Base-by-base conservation (phyloP, 495 filamentous ascomycete species). In the Aspergillus sclerotioniger region DNA sequence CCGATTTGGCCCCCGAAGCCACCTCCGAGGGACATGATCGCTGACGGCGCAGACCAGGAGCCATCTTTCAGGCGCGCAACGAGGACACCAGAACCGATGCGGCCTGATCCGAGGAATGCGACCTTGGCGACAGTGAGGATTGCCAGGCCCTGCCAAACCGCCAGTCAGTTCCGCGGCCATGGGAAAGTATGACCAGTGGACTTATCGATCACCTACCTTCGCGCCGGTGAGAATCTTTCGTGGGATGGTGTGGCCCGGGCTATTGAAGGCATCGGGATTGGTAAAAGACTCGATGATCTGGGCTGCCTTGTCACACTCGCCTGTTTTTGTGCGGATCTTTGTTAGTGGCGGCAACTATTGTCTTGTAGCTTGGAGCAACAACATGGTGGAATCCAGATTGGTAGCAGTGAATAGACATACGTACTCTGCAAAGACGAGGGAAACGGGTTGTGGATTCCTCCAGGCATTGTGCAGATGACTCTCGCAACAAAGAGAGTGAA, bases 1-100 rank as follows among this genome's bases (percentile, higher is more conserved):
- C 94, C 94, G 62, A 97, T 90, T 67, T 96, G 94, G 10, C 91
- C 90, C 33, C 92, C 93, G 58, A 93, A 89, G 6, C 92, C 92
- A 52, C 87, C 86, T 53, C 94, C 93, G 16, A 85, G 87, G 5
- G 89, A 91, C 15, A 84, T 85, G 54, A 98, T 91, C 16, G 92
- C 93, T 8, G 89, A 90, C 3, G 94, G 94, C 2, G 94, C 93
- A 43, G 90, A 92, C 94, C 94, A 98, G 51, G 80, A 80, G 37
- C 91, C 93, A 76, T 96, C 88, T 41, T 84, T 75, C 12, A 96
- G 84, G 45, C 92, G 87, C n/a, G 93, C 90, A 58, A 98, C 88
- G 46, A 98, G 90, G 25, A 98, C 75, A 0, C 94, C 94, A 51
- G 90, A 94, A 54, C 94, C 94, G 65, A 95, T 92, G 48, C 93